These are phyloP conservation scores for Alternaria novae-zelandiae DNA, from an alignment of 2,329 filamentous ascomycete genomes.

Conservation along the genomic window DNA sequence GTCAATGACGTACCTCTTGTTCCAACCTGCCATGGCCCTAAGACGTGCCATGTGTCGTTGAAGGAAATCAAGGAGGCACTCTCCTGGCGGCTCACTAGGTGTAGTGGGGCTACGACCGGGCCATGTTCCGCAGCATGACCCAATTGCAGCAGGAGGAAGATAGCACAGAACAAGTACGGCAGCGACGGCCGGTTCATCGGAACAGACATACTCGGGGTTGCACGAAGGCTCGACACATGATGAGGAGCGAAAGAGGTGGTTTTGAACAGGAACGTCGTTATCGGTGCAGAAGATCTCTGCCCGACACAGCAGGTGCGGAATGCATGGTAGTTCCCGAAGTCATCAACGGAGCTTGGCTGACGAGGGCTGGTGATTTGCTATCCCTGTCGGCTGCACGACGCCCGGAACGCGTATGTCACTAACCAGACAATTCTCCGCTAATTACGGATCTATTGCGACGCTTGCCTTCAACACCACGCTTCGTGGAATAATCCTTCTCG, in stretches of 20 bases:
- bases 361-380: conserved; percentile 12
- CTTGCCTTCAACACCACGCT: conserved; percentile 21
- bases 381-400: conserved; percentile 25
- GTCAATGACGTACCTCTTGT: conserved; percentile 58
- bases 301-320: conserved; percentile 8
- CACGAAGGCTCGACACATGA: not conserved
- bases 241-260: not conserved
- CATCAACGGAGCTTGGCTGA: conserved; percentile 17
- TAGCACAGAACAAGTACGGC: conserved; percentile 4
- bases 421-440: conserved; percentile 24
- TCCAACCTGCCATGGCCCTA: conserved; percentile 65
- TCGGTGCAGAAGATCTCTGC: not conserved
- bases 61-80: conserved; percentile 36
- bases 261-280: not conserved
- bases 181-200: conserved; percentile 2
- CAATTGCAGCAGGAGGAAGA: conserved; percentile 15
- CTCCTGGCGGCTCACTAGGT: conserved; percentile 12
- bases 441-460: conserved; percentile 24
- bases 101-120: conserved; percentile 22
- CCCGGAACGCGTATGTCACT: conserved; percentile 28
- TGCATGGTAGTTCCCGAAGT: not conserved
- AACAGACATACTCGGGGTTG: conserved; percentile 3
- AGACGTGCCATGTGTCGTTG: conserved; percentile 55
- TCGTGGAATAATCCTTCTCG: conserved; percentile 7
- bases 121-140: conserved; percentile 25